These are phyloP conservation scores for Botrytis medusae DNA, from an alignment of 2,329 filamentous ascomycete genomes.

Conservation along the genomic window DNA sequence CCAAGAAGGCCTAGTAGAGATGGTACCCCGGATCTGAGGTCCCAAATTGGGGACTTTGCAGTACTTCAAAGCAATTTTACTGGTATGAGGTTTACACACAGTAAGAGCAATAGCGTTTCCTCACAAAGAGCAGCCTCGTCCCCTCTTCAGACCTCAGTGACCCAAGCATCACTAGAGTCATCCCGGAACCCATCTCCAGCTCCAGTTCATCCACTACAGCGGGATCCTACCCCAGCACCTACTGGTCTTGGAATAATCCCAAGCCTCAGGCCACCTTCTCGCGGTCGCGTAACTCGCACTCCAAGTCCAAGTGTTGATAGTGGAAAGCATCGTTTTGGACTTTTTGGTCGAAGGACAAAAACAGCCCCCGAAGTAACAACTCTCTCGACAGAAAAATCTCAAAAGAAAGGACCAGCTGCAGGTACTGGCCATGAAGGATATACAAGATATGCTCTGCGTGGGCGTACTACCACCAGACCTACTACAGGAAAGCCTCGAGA, in stretches of 20 bases:
- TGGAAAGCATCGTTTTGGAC: conserved; percentile 66
- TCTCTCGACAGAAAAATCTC: conserved; percentile 54
- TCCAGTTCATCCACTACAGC: conserved; percentile 37
- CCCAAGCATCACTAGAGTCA: conserved; percentile 38
- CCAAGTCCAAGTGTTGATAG: conserved; percentile 58
- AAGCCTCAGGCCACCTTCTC: conserved; percentile 37
- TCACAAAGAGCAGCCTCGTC: conserved; percentile 30
- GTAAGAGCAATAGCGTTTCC: conserved; percentile 32
- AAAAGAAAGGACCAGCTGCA: conserved; percentile 77
- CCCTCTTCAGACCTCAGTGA: conserved; percentile 39
- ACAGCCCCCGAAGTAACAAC: conserved; percentile 51
- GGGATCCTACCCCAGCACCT: conserved; percentile 35
- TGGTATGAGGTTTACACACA: conserved; percentile 30
- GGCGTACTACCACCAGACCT: conserved; percentile 61
- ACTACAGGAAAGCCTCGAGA: conserved; percentile 47
- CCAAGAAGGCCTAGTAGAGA: conserved; percentile 67
- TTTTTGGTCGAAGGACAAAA: conserved; percentile 75
- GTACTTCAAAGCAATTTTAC: conserved; percentile 62
- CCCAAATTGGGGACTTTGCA: conserved; percentile 53
- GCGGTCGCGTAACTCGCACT: conserved; percentile 43
- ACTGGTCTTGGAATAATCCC: conserved; percentile 39
- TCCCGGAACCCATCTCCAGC: conserved; percentile 41
- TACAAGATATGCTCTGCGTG: conserved; percentile 60
- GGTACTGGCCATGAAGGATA: conserved; percentile 95
- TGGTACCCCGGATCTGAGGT: conserved; percentile 62